Percentiles rank a stretch among this genome's conserved stretches.
phyloP scores from a whole-genome alignment of 1,139 yeast species.

The Nadsonia commutata region DNA sequence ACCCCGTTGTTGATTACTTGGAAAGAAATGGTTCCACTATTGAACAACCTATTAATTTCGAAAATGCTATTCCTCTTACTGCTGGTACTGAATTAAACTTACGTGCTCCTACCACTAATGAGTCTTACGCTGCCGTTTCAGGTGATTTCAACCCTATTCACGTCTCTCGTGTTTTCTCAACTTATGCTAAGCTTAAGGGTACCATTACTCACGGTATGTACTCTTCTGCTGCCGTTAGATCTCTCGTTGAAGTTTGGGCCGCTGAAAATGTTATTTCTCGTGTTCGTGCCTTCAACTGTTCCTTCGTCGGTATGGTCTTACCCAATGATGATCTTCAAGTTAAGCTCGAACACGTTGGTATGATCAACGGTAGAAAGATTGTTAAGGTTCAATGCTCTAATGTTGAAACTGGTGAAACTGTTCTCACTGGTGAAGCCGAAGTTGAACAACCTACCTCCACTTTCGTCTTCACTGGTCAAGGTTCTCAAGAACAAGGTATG shows the following conservation, averaged over 20 bases:
- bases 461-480: conserved; percentile 97
- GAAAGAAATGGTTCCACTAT: conserved; percentile 83
- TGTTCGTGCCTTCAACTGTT: conserved; percentile 86
- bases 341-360: conserved; percentile 87
- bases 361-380: conserved; percentile 98
- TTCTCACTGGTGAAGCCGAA: conserved; percentile 90
- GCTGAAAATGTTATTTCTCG: conserved; percentile 93
- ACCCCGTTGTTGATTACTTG: conserved; percentile 92
- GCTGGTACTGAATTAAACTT: conserved; percentile 60
- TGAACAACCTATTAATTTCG: conserved; percentile 87
- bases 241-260: conserved; percentile 95
- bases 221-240: conserved; percentile 89
- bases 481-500: conserved; percentile 99
- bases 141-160: conserved; percentile 98
- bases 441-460: conserved; percentile 96
- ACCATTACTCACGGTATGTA: conserved; percentile 99
- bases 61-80: conserved; percentile 78
- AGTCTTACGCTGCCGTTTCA: conserved; percentile 91
- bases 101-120: conserved; percentile 77
- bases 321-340: conserved; percentile 89
- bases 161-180: conserved; percentile 88
- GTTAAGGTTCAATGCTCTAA: conserved; percentile 83
- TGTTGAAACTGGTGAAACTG: conserved; percentile 54
- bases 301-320: conserved; percentile 90
- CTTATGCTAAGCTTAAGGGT: conserved; percentile 87